Conservation (phyloP, 208 protist genomes). For the Trypanosoma platydactyli region DNA sequence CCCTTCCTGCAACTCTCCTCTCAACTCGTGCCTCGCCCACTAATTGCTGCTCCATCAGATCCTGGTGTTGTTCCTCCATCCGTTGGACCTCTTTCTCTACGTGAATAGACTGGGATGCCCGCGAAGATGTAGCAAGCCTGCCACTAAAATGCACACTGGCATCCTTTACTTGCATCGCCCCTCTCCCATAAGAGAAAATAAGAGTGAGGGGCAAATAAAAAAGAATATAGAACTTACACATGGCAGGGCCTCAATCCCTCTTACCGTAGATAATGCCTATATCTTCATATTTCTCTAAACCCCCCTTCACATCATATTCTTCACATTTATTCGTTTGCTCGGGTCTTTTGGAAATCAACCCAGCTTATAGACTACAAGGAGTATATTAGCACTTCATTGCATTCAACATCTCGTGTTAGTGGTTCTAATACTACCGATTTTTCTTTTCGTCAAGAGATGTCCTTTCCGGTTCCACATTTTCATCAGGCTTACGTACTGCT, state of each 20-base stretch:
- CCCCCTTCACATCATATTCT: neutral
- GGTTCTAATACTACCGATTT: slow-evolving; percentile 24
- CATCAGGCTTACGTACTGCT: slow-evolving; percentile 14
- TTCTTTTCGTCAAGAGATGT: slow-evolving; percentile 30
- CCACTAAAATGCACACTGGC: neutral
- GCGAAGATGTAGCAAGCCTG: neutral
- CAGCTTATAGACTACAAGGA: neutral
- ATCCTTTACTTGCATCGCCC: slow-evolving; percentile 1
- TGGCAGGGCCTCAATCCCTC: neutral
- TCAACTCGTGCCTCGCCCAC: neutral
- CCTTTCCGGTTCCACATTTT: neutral
- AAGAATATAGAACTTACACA: slow-evolving; percentile 1
- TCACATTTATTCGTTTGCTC: neutral
- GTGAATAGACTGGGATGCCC: neutral
- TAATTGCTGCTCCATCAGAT: neutral
- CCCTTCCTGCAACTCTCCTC: neutral
- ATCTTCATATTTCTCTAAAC: neutral
- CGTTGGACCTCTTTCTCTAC: neutral
- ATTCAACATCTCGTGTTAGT: neutral
- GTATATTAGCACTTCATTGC: neutral
- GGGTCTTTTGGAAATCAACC: too few species aligned
- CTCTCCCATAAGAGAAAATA: neutral
- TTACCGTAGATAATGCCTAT: neutral
- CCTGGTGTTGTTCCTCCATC: neutral
- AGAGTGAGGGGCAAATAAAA: neutral